Evolutionary conservation across 768 basidiomycete genomes (phyloP).

Genomic region (Trametes cubensis): DNA sequence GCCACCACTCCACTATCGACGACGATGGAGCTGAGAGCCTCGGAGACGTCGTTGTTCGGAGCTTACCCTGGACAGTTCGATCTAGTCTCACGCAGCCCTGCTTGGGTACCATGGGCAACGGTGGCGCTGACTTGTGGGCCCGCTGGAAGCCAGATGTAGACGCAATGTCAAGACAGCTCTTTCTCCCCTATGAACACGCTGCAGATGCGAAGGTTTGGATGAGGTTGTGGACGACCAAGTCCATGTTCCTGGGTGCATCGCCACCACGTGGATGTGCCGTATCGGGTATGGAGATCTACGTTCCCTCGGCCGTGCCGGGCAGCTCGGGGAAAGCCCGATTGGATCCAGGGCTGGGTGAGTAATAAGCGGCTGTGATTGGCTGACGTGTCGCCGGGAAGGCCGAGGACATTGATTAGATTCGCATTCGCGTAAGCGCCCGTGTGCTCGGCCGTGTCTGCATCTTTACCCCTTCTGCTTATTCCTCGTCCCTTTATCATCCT

Average conservation of each 20-base stretch:
- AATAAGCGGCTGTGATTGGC: slow-evolving; percentile 7
- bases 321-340: slow-evolving; percentile 7
- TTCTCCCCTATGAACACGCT: too few relatives aligned
- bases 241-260: not conserved
- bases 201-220: too few relatives aligned
- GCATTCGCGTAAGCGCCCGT: slow-evolving; percentile 2
- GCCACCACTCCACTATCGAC: too few relatives aligned
- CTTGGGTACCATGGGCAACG: too few relatives aligned
- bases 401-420: slow-evolving; percentile 8
- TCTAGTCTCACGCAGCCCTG: too few relatives aligned
- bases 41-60: too few relatives aligned
- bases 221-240: too few relatives aligned
- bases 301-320: slow-evolving; percentile 2
- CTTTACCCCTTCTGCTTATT: not conserved
- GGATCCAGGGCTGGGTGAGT: not conserved
- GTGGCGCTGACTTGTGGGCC: too few relatives aligned
- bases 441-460: not conserved
- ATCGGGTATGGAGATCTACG: slow-evolving; percentile 6
- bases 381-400: slow-evolving; percentile 10
- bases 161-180: too few relatives aligned
- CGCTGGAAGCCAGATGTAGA: too few relatives aligned
- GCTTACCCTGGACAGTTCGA: too few relatives aligned
- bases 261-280: slow-evolving; percentile 6
- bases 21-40: too few relatives aligned
- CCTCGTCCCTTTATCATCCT: slow-evolving; percentile 22